phyloP scores from a whole-genome alignment of 106 monocot genomes.

The Dioscorea zingiberensis region DNA sequence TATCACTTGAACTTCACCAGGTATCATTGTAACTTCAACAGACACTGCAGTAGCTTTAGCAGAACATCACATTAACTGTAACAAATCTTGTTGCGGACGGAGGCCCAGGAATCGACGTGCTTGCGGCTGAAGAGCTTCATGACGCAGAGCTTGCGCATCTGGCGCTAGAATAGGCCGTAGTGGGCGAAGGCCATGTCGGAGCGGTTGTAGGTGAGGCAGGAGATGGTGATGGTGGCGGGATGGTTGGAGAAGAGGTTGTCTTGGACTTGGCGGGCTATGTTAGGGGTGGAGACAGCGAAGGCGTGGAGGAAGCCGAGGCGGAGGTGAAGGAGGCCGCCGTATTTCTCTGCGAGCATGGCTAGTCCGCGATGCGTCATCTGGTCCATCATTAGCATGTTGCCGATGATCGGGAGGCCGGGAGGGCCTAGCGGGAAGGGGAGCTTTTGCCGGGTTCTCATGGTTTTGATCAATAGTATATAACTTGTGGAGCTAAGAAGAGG shows the following conservation, averaged over 20 bases:
- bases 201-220: conserved; percentile 88
- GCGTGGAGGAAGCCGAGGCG: conserved; percentile 66
- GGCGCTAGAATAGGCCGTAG: conserved; percentile 98
- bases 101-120: conserved; percentile 76
- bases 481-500: conserved; percentile 9
- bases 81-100: conserved; percentile 86
- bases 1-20: too few species aligned
- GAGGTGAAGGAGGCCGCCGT: conserved; percentile 73
- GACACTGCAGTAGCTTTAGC: too few species aligned
- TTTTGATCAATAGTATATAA: conserved; percentile 11
- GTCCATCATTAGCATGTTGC: conserved; percentile 83
- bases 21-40: too few species aligned
- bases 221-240: conserved; percentile 67
- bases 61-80: too few species aligned
- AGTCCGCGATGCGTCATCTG: conserved; percentile 96
- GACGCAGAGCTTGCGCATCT: conserved; percentile 93
- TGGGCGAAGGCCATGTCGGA: conserved; percentile 97
- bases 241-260: conserved; percentile 80
- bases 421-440: conserved; percentile 72
- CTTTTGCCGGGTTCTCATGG: conserved; percentile 13
- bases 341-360: conserved; percentile 42
- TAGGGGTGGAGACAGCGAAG: conserved; percentile 79
- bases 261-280: conserved; percentile 63
- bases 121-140: conserved; percentile 91
- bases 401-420: conserved; percentile 53